These are phyloP conservation scores for Nepenthes alata DNA, from an alignment of 179 eudicot species.

Conservation along the genomic window DNA sequence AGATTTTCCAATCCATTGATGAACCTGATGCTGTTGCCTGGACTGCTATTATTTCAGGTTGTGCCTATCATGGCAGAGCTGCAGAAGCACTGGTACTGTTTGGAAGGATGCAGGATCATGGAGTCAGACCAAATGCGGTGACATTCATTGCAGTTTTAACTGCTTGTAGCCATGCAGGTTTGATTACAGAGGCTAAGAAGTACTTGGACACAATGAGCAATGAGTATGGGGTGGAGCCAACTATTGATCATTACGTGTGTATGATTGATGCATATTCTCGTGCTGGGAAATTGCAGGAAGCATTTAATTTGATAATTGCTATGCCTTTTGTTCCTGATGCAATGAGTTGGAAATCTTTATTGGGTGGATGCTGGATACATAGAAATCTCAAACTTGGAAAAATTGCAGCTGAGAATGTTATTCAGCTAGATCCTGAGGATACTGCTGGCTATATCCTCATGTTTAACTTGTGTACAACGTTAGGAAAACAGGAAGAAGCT, in stretches of 20 bases:
- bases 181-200: conserved; percentile 18
- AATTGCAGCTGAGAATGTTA: conserved; percentile 25
- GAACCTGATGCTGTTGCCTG: conserved; percentile 27
- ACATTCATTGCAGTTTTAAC: conserved; percentile 31
- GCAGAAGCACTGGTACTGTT: conserved; percentile 24
- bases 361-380: conserved; percentile 33
- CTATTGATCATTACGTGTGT: conserved; percentile 30
- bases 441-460: conserved; percentile 24
- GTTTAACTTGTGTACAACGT: conserved; percentile 21
- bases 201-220: conserved; percentile 22
- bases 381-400: conserved; percentile 21
- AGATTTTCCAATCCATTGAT: conserved; percentile 17
- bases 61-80: conserved; percentile 33
- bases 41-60: conserved; percentile 33
- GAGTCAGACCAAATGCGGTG: conserved; percentile 19
- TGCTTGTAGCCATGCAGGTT: conserved; percentile 34
- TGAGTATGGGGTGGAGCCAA: conserved; percentile 18
- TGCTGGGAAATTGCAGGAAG: conserved; percentile 23
- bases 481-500: conserved; percentile 24
- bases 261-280: conserved; percentile 31
- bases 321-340: conserved; percentile 32
- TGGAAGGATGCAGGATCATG: conserved; percentile 13
- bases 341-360: conserved; percentile 28
- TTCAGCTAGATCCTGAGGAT: conserved; percentile 23
- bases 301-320: conserved; percentile 13